Conservation (phyloP, 2,329 filamentous ascomycete species). For the Diaporthe citri region DNA sequence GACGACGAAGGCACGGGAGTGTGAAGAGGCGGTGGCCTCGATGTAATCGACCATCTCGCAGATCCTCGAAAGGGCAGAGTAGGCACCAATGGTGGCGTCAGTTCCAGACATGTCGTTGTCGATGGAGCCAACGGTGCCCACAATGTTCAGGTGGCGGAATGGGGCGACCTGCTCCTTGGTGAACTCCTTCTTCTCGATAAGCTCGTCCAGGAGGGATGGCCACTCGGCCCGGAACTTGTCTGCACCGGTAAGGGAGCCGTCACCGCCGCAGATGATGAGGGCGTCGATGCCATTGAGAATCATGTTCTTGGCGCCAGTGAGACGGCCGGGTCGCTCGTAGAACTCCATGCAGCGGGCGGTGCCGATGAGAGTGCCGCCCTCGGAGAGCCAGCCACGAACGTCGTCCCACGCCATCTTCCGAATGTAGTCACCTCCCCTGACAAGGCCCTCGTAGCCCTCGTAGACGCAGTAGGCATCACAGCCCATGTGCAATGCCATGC, state of each 20-base stretch:
- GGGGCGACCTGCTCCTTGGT: conserved; percentile 77
- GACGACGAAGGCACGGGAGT: conserved; percentile 96
- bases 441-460: conserved; percentile 96
- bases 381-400: conserved; percentile 92
- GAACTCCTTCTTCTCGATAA: conserved; percentile 81
- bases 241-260: conserved; percentile 94
- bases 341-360: conserved; percentile 95
- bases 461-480: conserved; percentile 87
- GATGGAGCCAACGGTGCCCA: conserved; percentile 95
- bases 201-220: conserved; percentile 87
- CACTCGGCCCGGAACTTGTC: conserved; percentile 94
- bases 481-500: conserved; percentile 87
- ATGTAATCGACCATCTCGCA: conserved; percentile 98
- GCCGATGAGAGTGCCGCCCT: conserved; percentile 95
- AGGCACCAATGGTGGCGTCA: conserved; percentile 97
- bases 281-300: conserved; percentile 93
- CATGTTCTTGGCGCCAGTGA: conserved; percentile 94
- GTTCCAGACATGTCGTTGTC: conserved; percentile 98
- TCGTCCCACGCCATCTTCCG: conserved; percentile 91
- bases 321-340: conserved; percentile 86
- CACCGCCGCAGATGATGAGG: conserved; percentile 95
- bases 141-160: conserved; percentile 92
- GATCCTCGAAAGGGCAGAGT: conserved; percentile 91
- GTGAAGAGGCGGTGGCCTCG: conserved; percentile 92
- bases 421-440: conserved; percentile 90